These are phyloP conservation scores for Thermothielavioides terrestris DNA, from an alignment of 495 filamentous ascomycete species.

Conservation along the genomic window DNA sequence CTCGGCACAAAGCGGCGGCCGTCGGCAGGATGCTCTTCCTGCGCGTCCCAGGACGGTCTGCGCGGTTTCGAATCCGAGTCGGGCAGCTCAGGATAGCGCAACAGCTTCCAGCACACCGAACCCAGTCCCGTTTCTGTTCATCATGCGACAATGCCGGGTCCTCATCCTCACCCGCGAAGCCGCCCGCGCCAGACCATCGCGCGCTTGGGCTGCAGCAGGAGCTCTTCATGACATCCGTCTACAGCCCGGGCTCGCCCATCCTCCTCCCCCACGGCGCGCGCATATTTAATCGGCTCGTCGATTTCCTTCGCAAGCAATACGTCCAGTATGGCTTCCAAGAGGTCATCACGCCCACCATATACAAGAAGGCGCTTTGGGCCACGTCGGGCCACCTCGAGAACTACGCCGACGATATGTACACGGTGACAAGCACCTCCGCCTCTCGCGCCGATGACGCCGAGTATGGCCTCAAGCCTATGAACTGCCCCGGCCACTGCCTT, in stretches of 20 bases:
- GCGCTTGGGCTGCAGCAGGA: conserved; percentile 60
- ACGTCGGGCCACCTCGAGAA: conserved; percentile 88
- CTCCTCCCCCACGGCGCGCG: conserved; percentile 80
- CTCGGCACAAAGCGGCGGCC: neutral
- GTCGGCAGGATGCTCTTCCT: conserved; percentile 20
- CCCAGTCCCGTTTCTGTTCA: conserved; percentile 19
- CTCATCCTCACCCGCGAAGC: conserved; percentile 20
- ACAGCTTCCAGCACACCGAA: neutral
- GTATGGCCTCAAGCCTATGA: conserved; percentile 94
- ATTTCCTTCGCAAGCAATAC: conserved; percentile 83
- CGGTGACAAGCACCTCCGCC: conserved; percentile 54
- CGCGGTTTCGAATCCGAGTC: conserved; percentile 7
- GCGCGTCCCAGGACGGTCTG: conserved; percentile 14
- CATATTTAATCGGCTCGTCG: conserved; percentile 77
- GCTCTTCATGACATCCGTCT: conserved; percentile 68
- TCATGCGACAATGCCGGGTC: conserved; percentile 26
- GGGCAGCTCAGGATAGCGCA: conserved; percentile 1
- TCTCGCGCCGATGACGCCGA: conserved; percentile 54
- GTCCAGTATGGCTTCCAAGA: conserved; percentile 81
- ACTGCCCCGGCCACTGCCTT: conserved; percentile 90
- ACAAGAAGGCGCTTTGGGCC: conserved; percentile 85
- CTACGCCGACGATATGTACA: conserved; percentile 93
- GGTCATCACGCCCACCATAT: conserved; percentile 88
- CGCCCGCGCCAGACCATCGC: conserved; percentile 54
- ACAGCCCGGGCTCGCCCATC: conserved; percentile 82